Evolutionary conservation across 2,329 filamentous ascomycete genomes (phyloP), one percentile per base, ranked within the genome.

Genomic region (Colletotrichum shisoi): DNA sequence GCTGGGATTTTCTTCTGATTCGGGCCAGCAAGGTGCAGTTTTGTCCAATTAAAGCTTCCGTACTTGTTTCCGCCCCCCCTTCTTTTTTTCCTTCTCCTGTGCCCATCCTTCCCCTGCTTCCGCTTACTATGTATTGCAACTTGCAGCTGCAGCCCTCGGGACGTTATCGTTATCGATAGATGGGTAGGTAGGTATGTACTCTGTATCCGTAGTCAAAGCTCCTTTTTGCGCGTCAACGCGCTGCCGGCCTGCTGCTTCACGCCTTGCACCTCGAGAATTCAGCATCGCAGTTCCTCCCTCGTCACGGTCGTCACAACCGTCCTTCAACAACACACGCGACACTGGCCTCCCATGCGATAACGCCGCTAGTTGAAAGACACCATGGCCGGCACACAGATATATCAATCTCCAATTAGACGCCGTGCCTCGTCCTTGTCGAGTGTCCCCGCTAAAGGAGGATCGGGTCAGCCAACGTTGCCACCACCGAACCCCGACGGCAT

Each of bases 401-500:
- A 27, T 57, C 11, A 13, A 6, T 24, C n/a, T 13, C n/a, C 42
- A 21, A 44, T 21, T 21, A 17, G 37, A 17, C 42, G 27, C 8
- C n/a, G 19, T 42, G 21, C 54, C n/a, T 40, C 12, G 39, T 34
- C 42, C 21, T 40, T 8, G 39, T 34, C 42, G 12, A 31, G 4
- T 31, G 42, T 19, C 27, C 31, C 15, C 17, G 17, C 34, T 51
- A 31, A 46, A 63, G 21, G 48, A 58, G 19, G 56, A 57, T 48
- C 56, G 61, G 46, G 54, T 51, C 57, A 65, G 57, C 53, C 49
- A 62, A 6, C 21, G 7, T 63, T 58, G 64, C 65, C 61, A 65
- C 61, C 65, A 56, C 65, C 65, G 65, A 67, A 64, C 48, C 48
- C 65, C 65, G 65, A 60, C 65, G 61, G 61, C 48, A 57, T 60